These are phyloP conservation scores for Pistacia atlantica DNA, from an alignment of 345 rosid genomes.

Conservation along the genomic window DNA sequence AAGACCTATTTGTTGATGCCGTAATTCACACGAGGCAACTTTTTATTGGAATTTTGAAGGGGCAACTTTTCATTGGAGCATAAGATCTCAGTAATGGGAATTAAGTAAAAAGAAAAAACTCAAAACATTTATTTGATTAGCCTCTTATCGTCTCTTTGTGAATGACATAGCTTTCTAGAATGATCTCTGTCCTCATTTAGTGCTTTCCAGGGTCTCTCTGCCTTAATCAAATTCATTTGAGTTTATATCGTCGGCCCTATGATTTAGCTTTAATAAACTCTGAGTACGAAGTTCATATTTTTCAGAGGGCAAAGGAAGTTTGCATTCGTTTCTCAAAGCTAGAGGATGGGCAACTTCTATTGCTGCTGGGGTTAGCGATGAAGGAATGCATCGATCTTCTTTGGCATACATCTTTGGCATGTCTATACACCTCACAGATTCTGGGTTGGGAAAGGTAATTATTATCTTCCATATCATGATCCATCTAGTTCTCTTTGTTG, in stretches of 20 bases:
- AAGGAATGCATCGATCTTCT: slow-evolving; percentile 87
- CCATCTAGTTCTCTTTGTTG: neutral
- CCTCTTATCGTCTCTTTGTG: neutral
- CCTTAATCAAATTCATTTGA: slow-evolving; percentile 5
- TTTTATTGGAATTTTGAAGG: neutral
- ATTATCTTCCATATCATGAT: neutral
- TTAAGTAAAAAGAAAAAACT: neutral
- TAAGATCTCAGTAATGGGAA: neutral
- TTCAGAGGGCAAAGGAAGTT: slow-evolving; percentile 98
- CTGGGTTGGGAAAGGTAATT: slow-evolving; percentile 83
- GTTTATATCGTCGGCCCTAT: slow-evolving; percentile 1
- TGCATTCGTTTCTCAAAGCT: slow-evolving; percentile 75
- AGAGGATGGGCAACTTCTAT: slow-evolving; percentile 89
- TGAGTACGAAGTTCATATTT: slow-evolving; percentile 24
- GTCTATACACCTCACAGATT: slow-evolving; percentile 89
- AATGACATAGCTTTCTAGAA: neutral
- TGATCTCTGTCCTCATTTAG: neutral
- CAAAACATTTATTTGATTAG: neutral
- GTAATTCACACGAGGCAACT: neutral
- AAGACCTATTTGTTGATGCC: neutral
- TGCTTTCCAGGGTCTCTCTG: slow-evolving; percentile 1
- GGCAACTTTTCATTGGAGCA: neutral
- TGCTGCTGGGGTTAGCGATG: slow-evolving; percentile 94
- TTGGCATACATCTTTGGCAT: slow-evolving; percentile 81
- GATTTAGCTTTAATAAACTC: slow-evolving; percentile 15